Base-by-base conservation (phyloP, 106 monocot species). In the Amphibolis antarctica region DNA sequence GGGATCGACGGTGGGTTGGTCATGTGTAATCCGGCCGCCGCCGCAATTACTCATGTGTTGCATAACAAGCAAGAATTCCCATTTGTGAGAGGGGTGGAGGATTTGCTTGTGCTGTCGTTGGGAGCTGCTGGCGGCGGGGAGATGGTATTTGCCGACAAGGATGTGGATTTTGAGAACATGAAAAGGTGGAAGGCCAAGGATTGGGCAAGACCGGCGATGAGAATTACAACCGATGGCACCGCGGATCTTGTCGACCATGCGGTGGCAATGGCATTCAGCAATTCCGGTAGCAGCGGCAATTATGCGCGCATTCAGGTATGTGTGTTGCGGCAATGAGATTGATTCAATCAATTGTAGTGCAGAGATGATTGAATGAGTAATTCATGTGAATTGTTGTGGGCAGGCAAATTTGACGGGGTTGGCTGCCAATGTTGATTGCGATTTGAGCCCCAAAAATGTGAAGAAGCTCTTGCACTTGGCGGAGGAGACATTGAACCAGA, bases 1-100 rank as follows among this genome's bases (percentile, higher is more conserved):
- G 84, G 77, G 19, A 77, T 84, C 1, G 84, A 84, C 54, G 79
- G 86, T 13, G 79, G 87, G 3, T 68, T 81, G 27, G 79, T 72
- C 13, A 87, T 87, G 92, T 75, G 75, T 56, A 84, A 82, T 65
- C 84, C 92, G 14, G 51, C 79, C 17, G 79, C 79, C 12, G 84
- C 82, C n/a, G 83, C 84, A 27, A 81, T 78, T 63, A 81, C 86
- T 19, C 83, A 86, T 66, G 83, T 86, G 52, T 78, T 92, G 57
- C 81, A 86, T 65, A 80, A 81, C 77, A 79, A 83, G 77, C 76
- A 82, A 60, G 86, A 92, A 75, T 87, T 84, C 70, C 92, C 87
- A 15, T 84, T 76, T 54, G 88, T 88, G 10, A 62, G 76, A 17
- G 88, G 88, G 5, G 79, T 88, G 25, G 81, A 88, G 78, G 88